These are phyloP conservation scores for Kokia cookei DNA, from an alignment of 441 rosid species.

Conservation along the genomic window DNA sequence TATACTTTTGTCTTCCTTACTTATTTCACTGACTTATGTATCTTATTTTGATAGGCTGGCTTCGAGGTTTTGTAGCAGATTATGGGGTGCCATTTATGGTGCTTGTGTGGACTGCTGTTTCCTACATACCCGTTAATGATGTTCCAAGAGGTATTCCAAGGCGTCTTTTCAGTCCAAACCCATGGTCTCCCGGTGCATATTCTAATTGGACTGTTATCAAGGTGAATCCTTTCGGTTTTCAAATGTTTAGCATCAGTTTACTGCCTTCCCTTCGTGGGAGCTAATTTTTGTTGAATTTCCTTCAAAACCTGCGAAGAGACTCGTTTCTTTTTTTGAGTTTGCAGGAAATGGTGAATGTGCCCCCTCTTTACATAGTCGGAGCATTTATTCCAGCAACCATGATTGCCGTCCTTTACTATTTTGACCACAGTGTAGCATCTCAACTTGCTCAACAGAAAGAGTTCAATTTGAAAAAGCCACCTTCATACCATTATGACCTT, in stretches of 20 bases:
- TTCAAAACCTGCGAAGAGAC: conserved; percentile 7
- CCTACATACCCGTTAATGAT: conserved; percentile 59
- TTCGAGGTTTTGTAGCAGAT: conserved; percentile 69
- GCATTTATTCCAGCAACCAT: conserved; percentile 83
- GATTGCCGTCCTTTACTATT: conserved; percentile 81
- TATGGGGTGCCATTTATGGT: conserved; percentile 82
- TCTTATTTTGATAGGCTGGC: conserved; percentile 38
- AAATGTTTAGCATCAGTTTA: not conserved
- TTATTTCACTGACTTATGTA: not conserved
- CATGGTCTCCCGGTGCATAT: conserved; percentile 82
- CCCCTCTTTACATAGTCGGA: conserved; percentile 65
- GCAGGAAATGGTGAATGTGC: conserved; percentile 74
- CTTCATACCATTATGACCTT: conserved; percentile 76
- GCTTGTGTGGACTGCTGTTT: conserved; percentile 64
- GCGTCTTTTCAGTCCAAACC: conserved; percentile 79
- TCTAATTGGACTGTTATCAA: conserved; percentile 76
- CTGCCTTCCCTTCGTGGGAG: not conserved
- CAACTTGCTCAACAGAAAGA: conserved; percentile 80
- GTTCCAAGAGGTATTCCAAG: conserved; percentile 76
- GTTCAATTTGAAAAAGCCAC: conserved; percentile 74
- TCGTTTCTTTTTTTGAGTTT: conserved; percentile 12
- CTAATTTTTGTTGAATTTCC: conserved; percentile 7
- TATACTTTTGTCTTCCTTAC: not conserved
- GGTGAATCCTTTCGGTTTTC: conserved; percentile 28
- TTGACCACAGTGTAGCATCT: conserved; percentile 83